phyloP scores from a whole-genome alignment of 1,139 yeast species.

The Yamadazyma sp. region DNA sequence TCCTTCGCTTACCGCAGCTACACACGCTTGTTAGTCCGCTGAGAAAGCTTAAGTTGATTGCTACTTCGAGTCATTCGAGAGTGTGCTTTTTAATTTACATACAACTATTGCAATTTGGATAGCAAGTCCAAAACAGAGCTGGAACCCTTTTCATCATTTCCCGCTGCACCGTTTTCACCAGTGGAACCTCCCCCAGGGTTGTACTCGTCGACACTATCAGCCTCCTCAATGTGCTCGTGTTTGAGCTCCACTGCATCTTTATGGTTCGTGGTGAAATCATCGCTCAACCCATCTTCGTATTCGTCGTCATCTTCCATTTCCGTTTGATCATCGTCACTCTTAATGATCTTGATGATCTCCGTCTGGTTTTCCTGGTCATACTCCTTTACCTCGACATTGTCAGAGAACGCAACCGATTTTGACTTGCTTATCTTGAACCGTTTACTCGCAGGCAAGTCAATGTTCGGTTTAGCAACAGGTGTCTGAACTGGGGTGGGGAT shows the following conservation, averaged over 20 bases:
- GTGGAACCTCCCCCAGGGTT: slow-evolving; percentile 7
- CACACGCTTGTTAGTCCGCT: too few relatives aligned
- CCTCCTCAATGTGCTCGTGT: slow-evolving; percentile 27
- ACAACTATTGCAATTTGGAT: slow-evolving; percentile 29
- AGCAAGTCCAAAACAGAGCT: slow-evolving; percentile 28
- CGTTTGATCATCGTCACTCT: slow-evolving; percentile 23
- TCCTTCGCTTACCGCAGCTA: too few relatives aligned
- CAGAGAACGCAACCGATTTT: slow-evolving; percentile 47
- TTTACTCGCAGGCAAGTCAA: slow-evolving; percentile 20
- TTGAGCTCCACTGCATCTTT: slow-evolving; percentile 34
- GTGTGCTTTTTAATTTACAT: background rate
- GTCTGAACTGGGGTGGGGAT: slow-evolving; percentile 3
- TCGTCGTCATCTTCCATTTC: slow-evolving; percentile 18
- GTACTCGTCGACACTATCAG: slow-evolving; percentile 3
- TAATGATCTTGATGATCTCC: slow-evolving; percentile 22
- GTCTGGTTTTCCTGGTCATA: slow-evolving; percentile 38
- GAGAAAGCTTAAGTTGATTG: too few relatives aligned
- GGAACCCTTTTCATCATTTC: slow-evolving; percentile 8
- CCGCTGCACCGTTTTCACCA: too few relatives aligned
- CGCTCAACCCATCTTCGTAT: slow-evolving; percentile 20
- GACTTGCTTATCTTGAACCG: slow-evolving; percentile 22
- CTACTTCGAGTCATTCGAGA: background rate
- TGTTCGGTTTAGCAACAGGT: slow-evolving; percentile 4
- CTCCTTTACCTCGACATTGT: slow-evolving; percentile 47
- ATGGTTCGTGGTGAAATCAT: slow-evolving; percentile 24